Evolutionary conservation across 306 rosid species (phyloP).

Genomic region (Rubus parviflorus): DNA sequence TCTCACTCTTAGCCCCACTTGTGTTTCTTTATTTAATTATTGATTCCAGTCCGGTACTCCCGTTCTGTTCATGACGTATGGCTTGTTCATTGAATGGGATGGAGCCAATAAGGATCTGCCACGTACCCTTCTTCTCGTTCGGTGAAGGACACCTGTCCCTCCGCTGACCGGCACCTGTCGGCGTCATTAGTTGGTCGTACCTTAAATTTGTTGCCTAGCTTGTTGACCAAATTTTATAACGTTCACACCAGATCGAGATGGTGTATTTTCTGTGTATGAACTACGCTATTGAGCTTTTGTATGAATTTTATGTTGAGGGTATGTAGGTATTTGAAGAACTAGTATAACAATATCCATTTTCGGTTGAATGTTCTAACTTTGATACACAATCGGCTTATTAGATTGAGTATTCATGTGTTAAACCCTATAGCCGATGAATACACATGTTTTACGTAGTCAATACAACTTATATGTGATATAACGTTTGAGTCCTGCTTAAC

Average conservation of each 20-base stretch:
- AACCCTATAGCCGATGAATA: not conserved
- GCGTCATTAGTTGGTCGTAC: constrained; percentile 22
- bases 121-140: not conserved
- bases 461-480: too few species aligned
- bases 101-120: not conserved
- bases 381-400: not conserved
- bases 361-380: not conserved
- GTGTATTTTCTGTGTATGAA: too few species aligned
- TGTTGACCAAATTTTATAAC: constrained; percentile 40
- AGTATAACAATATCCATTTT: not conserved
- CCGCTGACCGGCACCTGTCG: constrained; percentile 35
- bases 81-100: not conserved
- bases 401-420: not conserved
- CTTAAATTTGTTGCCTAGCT: constrained; percentile 7
- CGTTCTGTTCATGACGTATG: constrained; percentile 21
- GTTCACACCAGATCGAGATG: too few species aligned
- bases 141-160: constrained; percentile 28
- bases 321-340: not conserved
- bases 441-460: not conserved
- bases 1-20: constrained; percentile 30
- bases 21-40: not conserved
- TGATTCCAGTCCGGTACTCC: not conserved
- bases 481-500: too few species aligned
- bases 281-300: too few species aligned
- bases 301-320: too few species aligned